Percentiles rank a stretch among this genome's conserved stretches.
Conservation (phyloP, 495 filamentous ascomycete genomes). For the Penicillium crystallinum region DNA sequence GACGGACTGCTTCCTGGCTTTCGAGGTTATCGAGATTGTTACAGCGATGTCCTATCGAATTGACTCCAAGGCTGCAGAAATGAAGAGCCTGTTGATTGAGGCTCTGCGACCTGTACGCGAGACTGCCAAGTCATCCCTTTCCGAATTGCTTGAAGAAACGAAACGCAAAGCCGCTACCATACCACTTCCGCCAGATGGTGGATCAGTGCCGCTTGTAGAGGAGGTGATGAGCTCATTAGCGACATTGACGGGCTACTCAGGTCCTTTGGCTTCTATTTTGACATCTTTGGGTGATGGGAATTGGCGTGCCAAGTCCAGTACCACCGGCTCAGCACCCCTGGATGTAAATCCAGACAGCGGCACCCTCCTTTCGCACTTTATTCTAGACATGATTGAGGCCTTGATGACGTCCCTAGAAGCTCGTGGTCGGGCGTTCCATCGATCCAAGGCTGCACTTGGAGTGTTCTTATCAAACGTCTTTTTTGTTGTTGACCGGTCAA, state of each 20-base stretch:
- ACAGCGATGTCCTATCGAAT: conserved; percentile 72
- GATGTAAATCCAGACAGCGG: conserved; percentile 88
- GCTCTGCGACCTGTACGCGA: conserved; percentile 85
- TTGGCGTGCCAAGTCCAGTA: conserved; percentile 59
- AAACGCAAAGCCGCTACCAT: conserved; percentile 57
- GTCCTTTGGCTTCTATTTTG: conserved; percentile 83
- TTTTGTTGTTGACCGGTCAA: conserved; percentile 77
- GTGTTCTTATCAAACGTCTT: conserved; percentile 92
- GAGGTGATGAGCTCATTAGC: conserved; percentile 85
- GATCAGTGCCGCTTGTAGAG: conserved; percentile 67
- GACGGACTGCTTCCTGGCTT: conserved; percentile 94
- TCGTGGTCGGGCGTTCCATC: conserved; percentile 67
- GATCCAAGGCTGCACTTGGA: conserved; percentile 71
- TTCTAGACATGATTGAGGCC: conserved; percentile 75
- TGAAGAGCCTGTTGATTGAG: conserved; percentile 76
- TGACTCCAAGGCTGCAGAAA: conserved; percentile 75
- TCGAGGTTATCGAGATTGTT: conserved; percentile 92
- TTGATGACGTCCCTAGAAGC: conserved; percentile 73
- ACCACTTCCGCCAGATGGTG: conserved; percentile 72
- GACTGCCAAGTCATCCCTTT: conserved; percentile 81
- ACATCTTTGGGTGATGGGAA: conserved; percentile 89
- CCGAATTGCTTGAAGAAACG: conserved; percentile 82
- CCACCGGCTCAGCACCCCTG: conserved; percentile 63
- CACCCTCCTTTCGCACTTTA: conserved; percentile 84
- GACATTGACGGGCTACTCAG: conserved; percentile 79